Evolutionary conservation across 2,329 filamentous ascomycete species (phyloP), one percentile per base, ranked within the genome.

Genomic region (Xylariaceae sp.): DNA sequence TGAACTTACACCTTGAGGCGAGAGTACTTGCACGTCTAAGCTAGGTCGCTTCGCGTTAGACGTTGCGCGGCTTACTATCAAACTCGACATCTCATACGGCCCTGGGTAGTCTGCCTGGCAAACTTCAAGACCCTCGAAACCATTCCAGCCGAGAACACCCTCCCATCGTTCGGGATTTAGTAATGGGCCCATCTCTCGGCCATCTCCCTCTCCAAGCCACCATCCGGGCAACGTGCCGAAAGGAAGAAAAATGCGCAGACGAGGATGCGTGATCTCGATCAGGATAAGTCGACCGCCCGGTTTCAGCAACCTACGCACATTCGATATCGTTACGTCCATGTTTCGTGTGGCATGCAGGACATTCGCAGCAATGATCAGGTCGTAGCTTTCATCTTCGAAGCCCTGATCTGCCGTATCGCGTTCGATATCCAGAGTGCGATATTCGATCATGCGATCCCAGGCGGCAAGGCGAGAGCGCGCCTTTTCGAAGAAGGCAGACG

Each of bases 401-500:
- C 58, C 55, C 37, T 61, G 58, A 2, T 21, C 44, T 12, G n/a
- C 47, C 6, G 29, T 19, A 19, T 48, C 32, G 4, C 26, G 46
- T 10, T 50, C 48, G 1, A 58, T 54, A 23, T 58, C 48, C 2
- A 58, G 26, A 50, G 23, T 1, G 52, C 59, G 46, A 62, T 50
- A 53, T 20, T 42, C 40, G 18, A 66, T 46, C 44, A 62, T 41
- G 40, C 61, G 58, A 44, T 59, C 62, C 23, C 44, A 40, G 3
- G 52, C 43, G 2, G 61, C 54, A 41, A 75, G 70, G 23, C 60
- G 63, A 20, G 67, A 56, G 53, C 66, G 59, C 1, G 71, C 73
- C 5, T 68, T 61, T n/a, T 73, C 70, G 40, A 79, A 75, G 66
- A 75, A 75, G 20, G 66, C 70, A 4, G 70, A 54, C 1, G 72